A percentile compares a stretch with the other conserved stretches of the same genome.
These are phyloP conservation scores for Candida argentea DNA, from an alignment of 805 yeast genomes.

Conservation along the genomic window DNA sequence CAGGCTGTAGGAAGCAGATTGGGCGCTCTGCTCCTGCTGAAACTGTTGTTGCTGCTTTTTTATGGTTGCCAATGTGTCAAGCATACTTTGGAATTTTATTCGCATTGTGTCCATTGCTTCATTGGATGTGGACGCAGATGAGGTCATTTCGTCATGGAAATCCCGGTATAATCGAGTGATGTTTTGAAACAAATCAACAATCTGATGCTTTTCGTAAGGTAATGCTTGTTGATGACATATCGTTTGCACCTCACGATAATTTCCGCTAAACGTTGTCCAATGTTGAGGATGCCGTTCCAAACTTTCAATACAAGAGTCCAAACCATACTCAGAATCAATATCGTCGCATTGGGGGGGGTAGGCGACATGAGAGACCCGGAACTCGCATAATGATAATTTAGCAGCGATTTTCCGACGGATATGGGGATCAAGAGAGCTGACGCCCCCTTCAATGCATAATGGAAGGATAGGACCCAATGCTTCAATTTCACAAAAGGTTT, in stretches of 20 bases:
- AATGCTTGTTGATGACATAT: conserved; percentile 44
- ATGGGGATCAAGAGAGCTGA: conserved; percentile 24
- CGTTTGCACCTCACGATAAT: conserved; percentile 42
- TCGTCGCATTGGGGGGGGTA: conserved; percentile 21
- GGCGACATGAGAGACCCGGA: conserved; percentile 33
- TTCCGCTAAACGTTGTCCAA: conserved; percentile 70
- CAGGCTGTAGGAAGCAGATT: too few relatives aligned
- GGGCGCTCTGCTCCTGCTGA: not conserved
- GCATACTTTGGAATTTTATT: conserved; percentile 1
- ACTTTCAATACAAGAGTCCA: conserved; percentile 27
- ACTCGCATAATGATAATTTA: conserved; percentile 45
- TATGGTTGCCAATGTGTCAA: not conserved
- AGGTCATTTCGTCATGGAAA: conserved; percentile 10
- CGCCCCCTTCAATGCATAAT: conserved; percentile 29
- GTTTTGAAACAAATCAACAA: conserved; percentile 35
- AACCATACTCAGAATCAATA: conserved; percentile 5
- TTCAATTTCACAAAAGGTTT: conserved; percentile 23
- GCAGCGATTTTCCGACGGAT: conserved; percentile 32
- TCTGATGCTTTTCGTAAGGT: conserved; percentile 43
- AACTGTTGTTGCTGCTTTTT: not conserved
- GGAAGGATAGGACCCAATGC: conserved; percentile 33
- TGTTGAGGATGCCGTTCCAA: conserved; percentile 42
- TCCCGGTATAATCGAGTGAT: conserved; percentile 23
- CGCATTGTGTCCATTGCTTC: conserved; percentile 4
- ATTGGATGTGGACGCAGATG: conserved; percentile 7